Percentiles rank a stretch among this genome's conserved stretches.
Evolutionary conservation across 108 stramenopile species (phyloP).

Genomic region (Fragilariopsis cylindrus): DNA sequence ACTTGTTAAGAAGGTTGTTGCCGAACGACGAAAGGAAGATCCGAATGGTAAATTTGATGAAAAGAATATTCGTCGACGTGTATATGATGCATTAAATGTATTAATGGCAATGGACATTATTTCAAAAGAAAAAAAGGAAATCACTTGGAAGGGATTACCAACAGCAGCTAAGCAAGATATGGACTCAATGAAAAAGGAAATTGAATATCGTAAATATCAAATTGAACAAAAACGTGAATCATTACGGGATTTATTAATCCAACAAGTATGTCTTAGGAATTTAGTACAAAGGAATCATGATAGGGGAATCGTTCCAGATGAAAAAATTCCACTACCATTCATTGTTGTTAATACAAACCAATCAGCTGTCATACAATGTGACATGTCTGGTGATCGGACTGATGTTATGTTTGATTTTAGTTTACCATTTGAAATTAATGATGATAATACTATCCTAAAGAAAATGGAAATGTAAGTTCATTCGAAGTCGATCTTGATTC

Average conservation of each 20-base stretch:
- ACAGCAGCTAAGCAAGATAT: constrained; percentile 47
- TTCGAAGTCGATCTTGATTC: not conserved
- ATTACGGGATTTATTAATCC: constrained; percentile 78
- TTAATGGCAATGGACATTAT: constrained; percentile 97
- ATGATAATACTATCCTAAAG: constrained; percentile 94
- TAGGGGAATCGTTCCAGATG: constrained; percentile 27
- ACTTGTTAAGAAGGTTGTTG: constrained; percentile 66
- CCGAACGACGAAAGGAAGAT: constrained; percentile 45
- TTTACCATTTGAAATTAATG: constrained; percentile 92
- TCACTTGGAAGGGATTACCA: constrained; percentile 89
- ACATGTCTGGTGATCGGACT: constrained; percentile 84
- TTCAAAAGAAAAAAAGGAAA: constrained; percentile 85
- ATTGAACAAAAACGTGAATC: constrained; percentile 69
- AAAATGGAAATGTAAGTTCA: constrained; percentile 80
- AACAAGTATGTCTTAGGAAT: constrained; percentile 89
- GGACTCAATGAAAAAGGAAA: constrained; percentile 54
- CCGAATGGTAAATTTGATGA: constrained; percentile 73
- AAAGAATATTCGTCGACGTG: constrained; percentile 91
- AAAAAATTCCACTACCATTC: constrained; percentile 88
- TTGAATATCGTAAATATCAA: constrained; percentile 36
- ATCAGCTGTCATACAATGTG: constrained; percentile 87
- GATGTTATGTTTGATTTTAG: constrained; percentile 92
- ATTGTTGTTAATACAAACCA: constrained; percentile 87
- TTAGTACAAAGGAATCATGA: constrained; percentile 71
- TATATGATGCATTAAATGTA: constrained; percentile 96